Evolutionary conservation across 441 rosid genomes (phyloP), one percentile per base, ranked within the genome.

Genomic region (Pelargonium exstipulatum): DNA sequence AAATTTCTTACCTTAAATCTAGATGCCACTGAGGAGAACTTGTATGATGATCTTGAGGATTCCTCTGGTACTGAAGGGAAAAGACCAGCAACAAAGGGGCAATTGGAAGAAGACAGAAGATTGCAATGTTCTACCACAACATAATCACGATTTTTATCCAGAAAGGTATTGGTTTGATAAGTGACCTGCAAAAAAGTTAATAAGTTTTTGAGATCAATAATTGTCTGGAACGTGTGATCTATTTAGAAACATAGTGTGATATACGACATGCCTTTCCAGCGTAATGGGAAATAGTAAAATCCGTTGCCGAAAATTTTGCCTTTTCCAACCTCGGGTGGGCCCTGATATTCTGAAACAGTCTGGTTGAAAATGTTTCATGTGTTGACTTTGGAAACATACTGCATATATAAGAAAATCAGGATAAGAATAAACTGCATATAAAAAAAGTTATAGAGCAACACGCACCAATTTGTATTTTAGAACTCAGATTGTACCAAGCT

Each of bases 351-450:
- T 90, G 97, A 77, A 92, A 92, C 60, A 95, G 86, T 92, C 93
- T 95, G 73, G 90, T 95, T 14, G 99, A 97, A 80, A 95, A 95
- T 69, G 97, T 95, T 79, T 95, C 98, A 82, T 92, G 94, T 2
- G 99, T 95, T 73, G 99, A 92, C 78, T 97, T 89, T 26, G 99
- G 99, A 69, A 92, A 95, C 99, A 92, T 92, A 70, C 99, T 95
- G 79, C 81, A 86, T 22, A 57, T 60, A 60, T 60, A 22, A 10
- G 35, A 60, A 24, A 22, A 22, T 60, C 29, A 60, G 64, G 42
- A 71, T 55, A 22, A 37, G 43, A 60, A 24, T 32, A 24, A 22
- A 22, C 37, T 60, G 70, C 71, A 58, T 70, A 22, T 16, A 55
- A 61, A 66, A 66, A 70, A 68, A 8, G 22, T 40, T 64, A 49